Conservation (phyloP, 441 rosid genomes). For the Iberis amara region DNA sequence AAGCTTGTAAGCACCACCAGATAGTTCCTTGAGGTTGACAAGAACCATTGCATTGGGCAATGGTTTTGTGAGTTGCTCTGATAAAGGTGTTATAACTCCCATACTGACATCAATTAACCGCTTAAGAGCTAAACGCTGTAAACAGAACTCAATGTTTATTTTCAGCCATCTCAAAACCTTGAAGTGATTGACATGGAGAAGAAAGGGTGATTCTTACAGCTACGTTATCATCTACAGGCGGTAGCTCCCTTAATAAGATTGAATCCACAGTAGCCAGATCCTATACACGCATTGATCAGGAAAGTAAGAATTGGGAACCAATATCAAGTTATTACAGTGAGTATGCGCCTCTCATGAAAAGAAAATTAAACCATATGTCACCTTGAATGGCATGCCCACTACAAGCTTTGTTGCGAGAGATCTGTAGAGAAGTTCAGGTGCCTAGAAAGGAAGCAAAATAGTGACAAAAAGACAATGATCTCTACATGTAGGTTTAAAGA, state of each 20-base stretch:
- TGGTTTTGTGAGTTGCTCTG: slow-evolving; percentile 93
- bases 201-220: slow-evolving; percentile 54
- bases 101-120: slow-evolving; percentile 83
- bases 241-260: slow-evolving; percentile 68
- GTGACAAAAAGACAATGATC: slow-evolving; percentile 7
- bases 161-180: background rate
- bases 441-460: slow-evolving; percentile 34
- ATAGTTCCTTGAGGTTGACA: slow-evolving; percentile 79
- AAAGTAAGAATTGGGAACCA: slow-evolving; percentile 18
- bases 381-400: slow-evolving; percentile 92
- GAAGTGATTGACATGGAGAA: slow-evolving; percentile 7
- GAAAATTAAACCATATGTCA: slow-evolving; percentile 24
- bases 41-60: slow-evolving; percentile 87
- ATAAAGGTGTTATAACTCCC: slow-evolving; percentile 83
- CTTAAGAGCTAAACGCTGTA: slow-evolving; percentile 84
- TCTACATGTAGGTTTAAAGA: background rate
- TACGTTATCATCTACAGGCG: slow-evolving; percentile 68
- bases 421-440: slow-evolving; percentile 79
- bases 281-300: slow-evolving; percentile 31
- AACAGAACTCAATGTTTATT: slow-evolving; percentile 26
- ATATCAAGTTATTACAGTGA: background rate
- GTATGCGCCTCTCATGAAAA: slow-evolving; percentile 3
- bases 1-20: slow-evolving; percentile 85
- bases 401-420: slow-evolving; percentile 81
- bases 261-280: slow-evolving; percentile 86